These are phyloP conservation scores for Podaxis mareebaensis DNA, from an alignment of 768 basidiomycete species.

Conservation along the genomic window DNA sequence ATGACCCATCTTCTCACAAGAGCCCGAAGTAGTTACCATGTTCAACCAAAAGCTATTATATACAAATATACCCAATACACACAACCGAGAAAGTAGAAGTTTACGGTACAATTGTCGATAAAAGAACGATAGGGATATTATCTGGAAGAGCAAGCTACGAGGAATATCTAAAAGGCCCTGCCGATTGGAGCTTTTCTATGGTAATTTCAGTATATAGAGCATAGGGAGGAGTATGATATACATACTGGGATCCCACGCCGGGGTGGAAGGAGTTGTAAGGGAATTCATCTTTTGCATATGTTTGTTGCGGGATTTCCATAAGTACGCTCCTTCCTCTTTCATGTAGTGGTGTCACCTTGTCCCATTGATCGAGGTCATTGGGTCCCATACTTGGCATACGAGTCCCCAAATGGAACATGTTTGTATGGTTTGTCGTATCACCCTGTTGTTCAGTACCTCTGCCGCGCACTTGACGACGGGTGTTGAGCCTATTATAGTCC, in stretches of 20 bases:
- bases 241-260: constrained; percentile 11
- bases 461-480: constrained; percentile 53
- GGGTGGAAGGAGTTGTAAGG: constrained; percentile 16
- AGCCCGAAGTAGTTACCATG: neutral
- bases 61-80: neutral
- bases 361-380: constrained; percentile 35
- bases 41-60: neutral
- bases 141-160: neutral
- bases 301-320: neutral
- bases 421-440: constrained; percentile 43
- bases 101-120: neutral
- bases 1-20: neutral
- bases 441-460: constrained; percentile 53
- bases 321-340: constrained; percentile 13
- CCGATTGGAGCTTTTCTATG: neutral
- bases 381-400: constrained; percentile 42
- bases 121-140: neutral
- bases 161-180: neutral
- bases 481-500: constrained; percentile 50
- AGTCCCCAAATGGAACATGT: constrained; percentile 51
- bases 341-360: constrained; percentile 26
- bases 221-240: neutral
- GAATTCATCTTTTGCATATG: constrained; percentile 12
- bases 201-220: neutral
- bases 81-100: neutral